phyloP scores from a whole-genome alignment of 805 yeast species.

The Kluyveromyces lactis region DNA sequence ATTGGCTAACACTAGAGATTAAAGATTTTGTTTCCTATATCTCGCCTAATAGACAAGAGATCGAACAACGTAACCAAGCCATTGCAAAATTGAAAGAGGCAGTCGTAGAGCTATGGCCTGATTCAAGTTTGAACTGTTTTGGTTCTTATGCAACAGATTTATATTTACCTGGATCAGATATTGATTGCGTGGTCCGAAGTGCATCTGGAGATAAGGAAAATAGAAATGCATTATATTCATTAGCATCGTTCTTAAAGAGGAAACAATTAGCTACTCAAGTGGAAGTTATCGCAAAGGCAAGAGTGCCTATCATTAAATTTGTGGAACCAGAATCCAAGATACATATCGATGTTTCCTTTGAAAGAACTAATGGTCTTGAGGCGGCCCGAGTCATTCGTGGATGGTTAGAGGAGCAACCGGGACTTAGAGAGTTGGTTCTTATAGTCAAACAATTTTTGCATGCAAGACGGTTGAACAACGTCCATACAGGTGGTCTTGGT shows the following conservation, averaged over 20 bases:
- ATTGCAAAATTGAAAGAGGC: conserved; percentile 50
- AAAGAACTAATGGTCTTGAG: conserved; percentile 68
- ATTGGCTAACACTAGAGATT: conserved; percentile 82
- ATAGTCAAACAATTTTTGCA: conserved; percentile 79
- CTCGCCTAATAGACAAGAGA: conserved; percentile 75
- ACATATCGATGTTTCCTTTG: conserved; percentile 86
- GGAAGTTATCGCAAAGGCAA: conserved; percentile 81
- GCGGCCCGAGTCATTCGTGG: conserved; percentile 71
- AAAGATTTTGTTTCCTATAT: conserved; percentile 77
- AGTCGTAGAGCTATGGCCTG: conserved; percentile 59
- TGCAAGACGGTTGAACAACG: conserved; percentile 71
- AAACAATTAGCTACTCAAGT: conserved; percentile 58
- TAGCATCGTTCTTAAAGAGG: conserved; percentile 61
- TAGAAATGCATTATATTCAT: conserved; percentile 58
- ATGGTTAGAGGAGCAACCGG: conserved; percentile 72
- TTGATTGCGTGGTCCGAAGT: conserved; percentile 83
- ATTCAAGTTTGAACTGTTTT: conserved; percentile 73
- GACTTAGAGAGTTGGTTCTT: conserved; percentile 71
- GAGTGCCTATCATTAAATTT: conserved; percentile 91
- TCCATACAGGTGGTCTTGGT: conserved; percentile 89
- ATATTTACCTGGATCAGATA: conserved; percentile 91
- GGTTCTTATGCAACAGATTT: conserved; percentile 93
- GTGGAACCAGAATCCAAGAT: conserved; percentile 63
- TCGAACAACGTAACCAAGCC: conserved; percentile 54
- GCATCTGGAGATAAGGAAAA: conserved; percentile 47